Percentiles rank a stretch among this genome's conserved stretches.
Evolutionary conservation across 2,329 filamentous ascomycete species (phyloP).

Genomic region (Fragosphaeria purpurea): DNA sequence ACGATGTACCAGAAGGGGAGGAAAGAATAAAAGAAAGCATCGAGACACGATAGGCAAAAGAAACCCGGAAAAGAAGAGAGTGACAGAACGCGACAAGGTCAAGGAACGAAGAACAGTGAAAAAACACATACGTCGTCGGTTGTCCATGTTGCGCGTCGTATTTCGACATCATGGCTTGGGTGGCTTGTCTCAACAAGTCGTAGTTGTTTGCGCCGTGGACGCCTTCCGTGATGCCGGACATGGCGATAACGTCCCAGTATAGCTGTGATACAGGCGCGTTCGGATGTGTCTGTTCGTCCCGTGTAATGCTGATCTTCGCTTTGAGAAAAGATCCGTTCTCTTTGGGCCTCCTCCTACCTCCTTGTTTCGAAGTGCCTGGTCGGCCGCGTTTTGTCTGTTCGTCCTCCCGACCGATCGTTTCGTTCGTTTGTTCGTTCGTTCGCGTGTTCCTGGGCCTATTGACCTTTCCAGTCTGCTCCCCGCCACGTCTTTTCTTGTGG

Average conservation of each 20-base stretch:
- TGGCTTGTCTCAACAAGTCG: conserved; percentile 49
- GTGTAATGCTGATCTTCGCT: background rate
- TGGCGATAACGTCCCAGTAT: conserved; percentile 17
- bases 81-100: background rate
- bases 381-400: too few relatives aligned
- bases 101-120: conserved; percentile 9
- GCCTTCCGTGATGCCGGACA: conserved; percentile 36
- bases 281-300: background rate
- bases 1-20: too few relatives aligned
- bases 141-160: conserved; percentile 24
- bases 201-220: conserved; percentile 27
- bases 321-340: background rate
- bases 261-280: background rate
- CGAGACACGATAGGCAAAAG: background rate
- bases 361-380: too few relatives aligned
- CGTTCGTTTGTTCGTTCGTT: too few relatives aligned
- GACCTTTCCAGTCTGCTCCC: too few relatives aligned
- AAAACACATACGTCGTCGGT: conserved; percentile 9
- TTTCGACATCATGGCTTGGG: conserved; percentile 54
- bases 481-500: too few relatives aligned
- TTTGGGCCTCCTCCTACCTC: too few relatives aligned
- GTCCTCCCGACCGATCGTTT: too few relatives aligned
- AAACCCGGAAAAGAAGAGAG: background rate
- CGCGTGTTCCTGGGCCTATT: too few relatives aligned
- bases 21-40: background rate